Conservation (phyloP, 176 grass and related monocot genomes). For the Thinopyrum elongatum region DNA sequence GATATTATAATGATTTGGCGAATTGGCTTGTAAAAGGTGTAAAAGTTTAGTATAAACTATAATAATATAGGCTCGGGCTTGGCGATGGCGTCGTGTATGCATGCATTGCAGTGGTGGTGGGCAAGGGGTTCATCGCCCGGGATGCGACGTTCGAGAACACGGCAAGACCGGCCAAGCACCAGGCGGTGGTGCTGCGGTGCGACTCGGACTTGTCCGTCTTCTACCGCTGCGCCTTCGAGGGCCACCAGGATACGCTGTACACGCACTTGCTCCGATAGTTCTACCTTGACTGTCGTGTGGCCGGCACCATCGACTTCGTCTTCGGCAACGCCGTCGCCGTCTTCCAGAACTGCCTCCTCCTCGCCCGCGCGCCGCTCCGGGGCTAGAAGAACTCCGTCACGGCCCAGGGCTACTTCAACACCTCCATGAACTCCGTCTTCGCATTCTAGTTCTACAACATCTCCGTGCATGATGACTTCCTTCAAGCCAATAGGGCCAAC, state of each 20-base stretch:
- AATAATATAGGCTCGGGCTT: no score
- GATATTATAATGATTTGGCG: no score
- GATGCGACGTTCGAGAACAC: conserved; percentile 78
- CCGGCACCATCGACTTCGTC: conserved; percentile 79
- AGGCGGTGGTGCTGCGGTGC: conserved; percentile 63
- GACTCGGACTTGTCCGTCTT: conserved; percentile 68
- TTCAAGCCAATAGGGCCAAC: neutral
- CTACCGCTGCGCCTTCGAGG: conserved; percentile 65
- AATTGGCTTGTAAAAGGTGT: no score
- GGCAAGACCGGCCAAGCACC: conserved; percentile 56
- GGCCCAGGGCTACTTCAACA: conserved; percentile 57
- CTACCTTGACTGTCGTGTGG: conserved; percentile 58
- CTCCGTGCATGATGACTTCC: conserved; percentile 42
- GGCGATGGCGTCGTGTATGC: no score
- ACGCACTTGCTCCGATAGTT: conserved; percentile 73
- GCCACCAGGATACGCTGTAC: conserved; percentile 87
- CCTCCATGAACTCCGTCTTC: conserved; percentile 62
- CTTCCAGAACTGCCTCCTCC: conserved; percentile 61
- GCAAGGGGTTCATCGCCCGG: conserved; percentile 57
- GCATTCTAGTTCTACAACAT: conserved; percentile 75
- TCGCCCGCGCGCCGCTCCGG: conserved; percentile 23
- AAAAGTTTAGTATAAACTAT: no score
- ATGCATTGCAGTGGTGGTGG: no score
- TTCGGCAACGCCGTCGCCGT: conserved; percentile 73
- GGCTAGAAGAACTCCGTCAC: conserved; percentile 68